Evolutionary conservation across 495 filamentous ascomycete genomes (phyloP).

Genomic region (Daldinia concentrica): DNA sequence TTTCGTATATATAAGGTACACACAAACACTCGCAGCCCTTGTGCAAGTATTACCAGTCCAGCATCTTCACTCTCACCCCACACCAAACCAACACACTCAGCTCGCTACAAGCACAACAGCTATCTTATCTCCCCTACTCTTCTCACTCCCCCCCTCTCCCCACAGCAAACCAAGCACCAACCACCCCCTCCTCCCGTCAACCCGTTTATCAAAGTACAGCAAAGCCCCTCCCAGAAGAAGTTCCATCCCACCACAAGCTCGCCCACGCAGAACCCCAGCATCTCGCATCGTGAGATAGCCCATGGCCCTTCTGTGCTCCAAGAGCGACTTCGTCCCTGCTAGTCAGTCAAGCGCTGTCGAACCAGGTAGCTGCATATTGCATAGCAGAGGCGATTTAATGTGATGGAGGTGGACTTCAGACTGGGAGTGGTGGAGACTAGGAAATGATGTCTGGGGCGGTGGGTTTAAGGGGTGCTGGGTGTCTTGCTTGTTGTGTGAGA

Average conservation of each 20-base stretch:
- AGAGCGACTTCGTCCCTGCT: slow-evolving; percentile 1
- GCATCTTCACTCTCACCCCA: not conserved
- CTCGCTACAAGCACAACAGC: not conserved
- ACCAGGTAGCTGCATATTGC: slow-evolving; percentile 17
- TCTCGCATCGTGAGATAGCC: not conserved
- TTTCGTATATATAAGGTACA: not conserved
- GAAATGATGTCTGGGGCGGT: not conserved
- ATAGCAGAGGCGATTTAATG: slow-evolving; percentile 19
- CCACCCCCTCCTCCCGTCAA: not conserved
- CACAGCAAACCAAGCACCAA: not conserved
- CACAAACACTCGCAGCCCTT: not conserved
- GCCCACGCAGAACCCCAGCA: not conserved
- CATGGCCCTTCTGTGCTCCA: not conserved
- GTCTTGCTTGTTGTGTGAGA: not conserved
- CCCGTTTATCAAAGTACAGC: not conserved
- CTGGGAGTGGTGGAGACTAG: not conserved
- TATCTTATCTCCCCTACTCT: not conserved
- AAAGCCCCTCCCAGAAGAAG: not conserved
- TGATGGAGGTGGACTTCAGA: not conserved
- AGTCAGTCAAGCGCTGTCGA: slow-evolving; percentile 10
- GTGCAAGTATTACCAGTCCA: not conserved
- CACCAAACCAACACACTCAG: not conserved
- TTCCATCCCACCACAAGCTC: not conserved
- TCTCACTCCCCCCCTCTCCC: not conserved
- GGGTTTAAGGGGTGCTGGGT: not conserved